Percentiles rank a stretch among this genome's conserved stretches.
These are phyloP conservation scores for Saturnispora hagleri DNA, from an alignment of 805 yeast genomes.

Conservation along the genomic window DNA sequence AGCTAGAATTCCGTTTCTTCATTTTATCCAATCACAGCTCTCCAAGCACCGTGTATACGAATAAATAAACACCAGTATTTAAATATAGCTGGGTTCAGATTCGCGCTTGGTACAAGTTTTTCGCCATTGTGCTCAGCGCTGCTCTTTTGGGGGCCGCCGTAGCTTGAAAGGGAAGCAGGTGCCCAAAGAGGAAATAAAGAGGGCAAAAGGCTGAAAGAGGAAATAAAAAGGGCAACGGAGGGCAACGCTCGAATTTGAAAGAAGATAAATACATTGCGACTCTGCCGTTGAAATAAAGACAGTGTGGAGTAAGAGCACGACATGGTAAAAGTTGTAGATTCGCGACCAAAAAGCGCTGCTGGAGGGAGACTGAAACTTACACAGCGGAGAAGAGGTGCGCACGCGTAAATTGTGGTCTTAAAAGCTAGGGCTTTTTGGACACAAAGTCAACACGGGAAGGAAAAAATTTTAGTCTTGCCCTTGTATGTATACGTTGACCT, in stretches of 20 bases:
- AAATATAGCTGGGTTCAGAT: neutral
- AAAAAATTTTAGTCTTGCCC: neutral
- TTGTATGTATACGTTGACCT: neutral
- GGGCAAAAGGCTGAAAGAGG: neutral
- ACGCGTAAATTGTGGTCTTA: neutral
- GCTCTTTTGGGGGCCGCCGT: neutral
- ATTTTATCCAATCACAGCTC: no score
- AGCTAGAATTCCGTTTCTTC: no score
- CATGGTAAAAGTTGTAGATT: neutral
- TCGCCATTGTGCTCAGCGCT: neutral
- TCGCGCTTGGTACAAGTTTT: neutral
- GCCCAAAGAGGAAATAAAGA: neutral
- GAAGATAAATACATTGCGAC: neutral
- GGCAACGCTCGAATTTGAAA: neutral
- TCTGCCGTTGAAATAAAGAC: no score
- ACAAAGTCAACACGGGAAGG: neutral
- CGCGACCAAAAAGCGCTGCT: neutral
- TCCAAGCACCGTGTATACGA: no score
- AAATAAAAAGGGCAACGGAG: no score
- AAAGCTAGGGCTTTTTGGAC: neutral
- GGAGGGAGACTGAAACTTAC: neutral
- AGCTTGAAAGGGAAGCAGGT: neutral
- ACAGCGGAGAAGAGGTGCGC: neutral
- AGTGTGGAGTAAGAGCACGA: neutral
- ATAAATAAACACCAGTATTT: no score